Conservation (phyloP, 495 filamentous ascomycete species). For the Margaritispora aquatica region DNA sequence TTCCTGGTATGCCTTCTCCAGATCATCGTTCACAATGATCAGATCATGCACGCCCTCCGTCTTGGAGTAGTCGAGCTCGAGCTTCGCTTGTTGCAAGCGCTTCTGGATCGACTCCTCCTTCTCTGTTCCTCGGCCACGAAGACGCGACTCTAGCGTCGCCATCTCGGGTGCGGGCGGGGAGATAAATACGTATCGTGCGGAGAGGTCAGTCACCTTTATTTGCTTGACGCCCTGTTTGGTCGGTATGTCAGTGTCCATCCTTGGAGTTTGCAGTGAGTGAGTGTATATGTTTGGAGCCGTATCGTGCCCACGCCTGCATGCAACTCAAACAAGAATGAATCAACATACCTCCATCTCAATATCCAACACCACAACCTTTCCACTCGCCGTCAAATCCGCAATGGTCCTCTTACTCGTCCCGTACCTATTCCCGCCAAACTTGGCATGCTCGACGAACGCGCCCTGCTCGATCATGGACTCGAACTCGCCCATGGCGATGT, state of each 20-base stretch:
- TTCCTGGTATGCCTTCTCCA: conserved; percentile 78
- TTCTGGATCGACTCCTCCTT: conserved; percentile 69
- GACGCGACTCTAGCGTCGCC: conserved; percentile 65
- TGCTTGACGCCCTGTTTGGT: conserved; percentile 83
- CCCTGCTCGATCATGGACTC: conserved; percentile 56
- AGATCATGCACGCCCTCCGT: conserved; percentile 72
- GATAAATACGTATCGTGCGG: conserved; percentile 81
- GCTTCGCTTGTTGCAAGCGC: conserved; percentile 69
- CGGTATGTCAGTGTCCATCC: too few relatives aligned
- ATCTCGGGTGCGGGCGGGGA: conserved; percentile 58
- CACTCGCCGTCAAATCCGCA: conserved; percentile 62
- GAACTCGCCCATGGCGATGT: conserved; percentile 63
- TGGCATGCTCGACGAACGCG: conserved; percentile 84
- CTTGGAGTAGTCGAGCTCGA: conserved; percentile 76
- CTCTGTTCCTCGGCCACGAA: conserved; percentile 82
- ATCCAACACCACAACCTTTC: conserved; percentile 64
- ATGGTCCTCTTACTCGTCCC: conserved; percentile 77
- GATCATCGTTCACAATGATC: conserved; percentile 83
- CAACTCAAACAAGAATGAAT: neutral
- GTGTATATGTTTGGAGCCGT: too few relatives aligned
- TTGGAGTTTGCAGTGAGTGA: too few relatives aligned
- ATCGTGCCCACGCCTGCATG: too few relatives aligned
- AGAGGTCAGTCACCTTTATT: conserved; percentile 68
- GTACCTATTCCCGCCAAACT: conserved; percentile 84
- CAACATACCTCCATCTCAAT: conserved; percentile 81